phyloP scores from a whole-genome alignment of 2,329 filamentous ascomycete genomes.

The Leptographium lundbergii region DNA sequence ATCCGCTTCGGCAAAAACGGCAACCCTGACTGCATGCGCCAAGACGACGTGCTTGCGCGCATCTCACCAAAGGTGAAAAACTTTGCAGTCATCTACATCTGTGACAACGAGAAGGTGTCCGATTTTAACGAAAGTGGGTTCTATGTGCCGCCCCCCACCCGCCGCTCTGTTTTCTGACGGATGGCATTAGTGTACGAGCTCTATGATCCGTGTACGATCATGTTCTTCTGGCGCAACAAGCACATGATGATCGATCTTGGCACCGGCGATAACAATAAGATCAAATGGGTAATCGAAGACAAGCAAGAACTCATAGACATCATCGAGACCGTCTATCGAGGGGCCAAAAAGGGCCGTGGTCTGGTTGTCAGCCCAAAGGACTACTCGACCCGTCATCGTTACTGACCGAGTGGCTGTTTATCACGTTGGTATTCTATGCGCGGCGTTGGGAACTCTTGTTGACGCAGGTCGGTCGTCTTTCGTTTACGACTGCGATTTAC shows the following conservation, averaged over 20 bases:
- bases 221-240: slow-evolving; percentile 85
- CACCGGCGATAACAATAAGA: slow-evolving; percentile 84
- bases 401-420: slow-evolving; percentile 24
- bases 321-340: slow-evolving; percentile 92
- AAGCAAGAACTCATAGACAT: slow-evolving; percentile 99
- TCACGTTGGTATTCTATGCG: not conserved
- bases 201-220: slow-evolving; percentile 74
- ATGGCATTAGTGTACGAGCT: slow-evolving; percentile 70
- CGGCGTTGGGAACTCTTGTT: not conserved
- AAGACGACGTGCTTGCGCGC: slow-evolving; percentile 90
- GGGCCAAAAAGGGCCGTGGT: slow-evolving; percentile 96
- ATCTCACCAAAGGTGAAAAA: slow-evolving; percentile 92
- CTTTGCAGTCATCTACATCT: slow-evolving; percentile 85
- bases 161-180: slow-evolving; percentile 44
- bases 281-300: slow-evolving; percentile 52
- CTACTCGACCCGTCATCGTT: slow-evolving; percentile 55
- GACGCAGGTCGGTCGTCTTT: not conserved
- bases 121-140: slow-evolving; percentile 61
- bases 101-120: slow-evolving; percentile 79
- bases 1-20: slow-evolving; percentile 87
- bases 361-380: slow-evolving; percentile 92
- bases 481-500: not conserved
- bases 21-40: slow-evolving; percentile 59
- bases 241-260: slow-evolving; percentile 98
- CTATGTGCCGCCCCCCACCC: not conserved